A percentile compares a stretch with the other conserved stretches of the same genome.
Evolutionary conservation across 2,329 filamentous ascomycete genomes (phyloP).

Genomic region (Colletotrichum orchidophilum): DNA sequence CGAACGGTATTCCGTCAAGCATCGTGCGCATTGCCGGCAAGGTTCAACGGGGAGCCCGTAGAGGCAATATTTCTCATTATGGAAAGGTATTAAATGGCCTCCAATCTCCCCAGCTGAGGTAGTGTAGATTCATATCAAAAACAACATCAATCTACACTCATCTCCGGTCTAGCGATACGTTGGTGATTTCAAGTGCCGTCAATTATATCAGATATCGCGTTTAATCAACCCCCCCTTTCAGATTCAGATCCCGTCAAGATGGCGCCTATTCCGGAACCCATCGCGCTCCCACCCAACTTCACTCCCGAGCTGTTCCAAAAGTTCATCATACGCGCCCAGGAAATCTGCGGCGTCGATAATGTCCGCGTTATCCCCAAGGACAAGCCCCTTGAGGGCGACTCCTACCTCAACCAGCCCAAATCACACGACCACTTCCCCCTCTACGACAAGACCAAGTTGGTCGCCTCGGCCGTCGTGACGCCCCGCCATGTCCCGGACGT

Average conservation of each 20-base stretch:
- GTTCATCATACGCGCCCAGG: conserved; percentile 35
- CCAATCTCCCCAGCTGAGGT: not conserved
- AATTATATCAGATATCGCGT: not conserved
- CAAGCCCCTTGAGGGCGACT: conserved; percentile 30
- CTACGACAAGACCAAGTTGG: conserved; percentile 52
- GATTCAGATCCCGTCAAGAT: not conserved
- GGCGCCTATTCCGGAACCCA: conserved; percentile 14
- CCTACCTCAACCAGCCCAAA: conserved; percentile 37
- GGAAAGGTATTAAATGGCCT: not conserved
- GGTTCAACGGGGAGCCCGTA: not conserved
- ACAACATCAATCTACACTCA: not conserved
- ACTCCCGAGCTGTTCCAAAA: conserved; percentile 34
- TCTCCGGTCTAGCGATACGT: not conserved
- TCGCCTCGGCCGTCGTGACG: conserved; percentile 49
- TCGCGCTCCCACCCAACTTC: conserved; percentile 28
- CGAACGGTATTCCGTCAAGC: not conserved
- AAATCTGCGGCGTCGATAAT: conserved; percentile 40
- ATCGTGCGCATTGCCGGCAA: not conserved
- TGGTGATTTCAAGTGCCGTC: not conserved
- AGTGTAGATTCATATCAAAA: not conserved
- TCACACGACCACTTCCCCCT: conserved; percentile 51
- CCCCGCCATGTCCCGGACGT: conserved; percentile 51
- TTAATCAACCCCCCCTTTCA: not conserved
- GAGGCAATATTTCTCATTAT: not conserved
- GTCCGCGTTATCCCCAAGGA: conserved; percentile 31